Base-by-base conservation (phyloP, 768 basidiomycete species). In the Serendipita sp. region DNA sequence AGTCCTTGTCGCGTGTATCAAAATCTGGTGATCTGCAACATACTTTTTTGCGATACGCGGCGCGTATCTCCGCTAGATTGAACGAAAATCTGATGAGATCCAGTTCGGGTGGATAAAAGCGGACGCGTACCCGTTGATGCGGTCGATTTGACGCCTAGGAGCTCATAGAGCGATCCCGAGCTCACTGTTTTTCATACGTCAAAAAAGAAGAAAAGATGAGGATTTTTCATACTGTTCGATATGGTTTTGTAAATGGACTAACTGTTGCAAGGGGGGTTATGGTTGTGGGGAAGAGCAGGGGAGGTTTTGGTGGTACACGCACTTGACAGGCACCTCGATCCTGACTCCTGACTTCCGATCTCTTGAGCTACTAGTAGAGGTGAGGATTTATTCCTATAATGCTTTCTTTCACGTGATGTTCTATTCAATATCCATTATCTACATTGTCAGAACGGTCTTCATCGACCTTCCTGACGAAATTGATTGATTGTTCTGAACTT, bases 21-120 rank as follows among this genome's bases (percentile, higher is more conserved):
- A 38, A 38, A 4, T 63, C 51, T 31, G 0, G 41, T 26, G 43
- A 20, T 22, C 34, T 50, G 60, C 62, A 66, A 14, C 5, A 67
- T 62, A 90, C 91, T 83, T 93, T 94, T 76, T 82, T 88, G 71
- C 87, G 85, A 71, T 97, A 97, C 16, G 93, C 93, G 70, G 88
- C 90, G 74, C 93, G 94, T 68, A 97, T 90, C 66, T 97, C 90
- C 66, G 78, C 89, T 86, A 66, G 41, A 56, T 17, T 62, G 64
- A 61, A 24, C 22, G 14, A 9, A 58, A 16, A 14, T 34, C 33
- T 42, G 9, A 50, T 56, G 13, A 26, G 31, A 24, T 58, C 31
- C 33, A 62, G 31, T 14, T 5, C 20, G 64, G 50, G 1, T 50
- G n/a, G 22, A n/a, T 20, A 44, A 34, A 24, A 58, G 48, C 44